A percentile compares a stretch with the other conserved stretches of the same genome.
Evolutionary conservation across 495 filamentous ascomycete genomes (phyloP).

Genomic region (Tuber indicum): DNA sequence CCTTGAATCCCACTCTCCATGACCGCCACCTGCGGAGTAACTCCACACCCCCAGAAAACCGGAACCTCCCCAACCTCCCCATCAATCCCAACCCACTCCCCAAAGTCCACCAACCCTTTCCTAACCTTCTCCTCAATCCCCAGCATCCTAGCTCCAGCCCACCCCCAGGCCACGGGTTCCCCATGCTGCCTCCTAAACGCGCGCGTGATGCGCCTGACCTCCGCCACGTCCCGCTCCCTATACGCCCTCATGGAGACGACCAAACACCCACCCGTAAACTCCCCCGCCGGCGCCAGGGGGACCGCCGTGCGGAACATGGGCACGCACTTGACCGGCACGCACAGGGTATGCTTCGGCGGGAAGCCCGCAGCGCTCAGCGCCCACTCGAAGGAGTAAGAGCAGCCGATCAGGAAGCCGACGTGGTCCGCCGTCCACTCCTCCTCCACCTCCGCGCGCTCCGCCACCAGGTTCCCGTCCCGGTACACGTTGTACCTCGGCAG

Average conservation of each 20-base stretch:
- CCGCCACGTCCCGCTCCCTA: slow-evolving; percentile 45
- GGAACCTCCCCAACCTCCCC: slow-evolving; percentile 47
- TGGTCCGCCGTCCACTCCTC: slow-evolving; percentile 50
- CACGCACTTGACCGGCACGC: slow-evolving; percentile 42
- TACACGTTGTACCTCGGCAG: slow-evolving; percentile 54
- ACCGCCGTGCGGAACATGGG: slow-evolving; percentile 53
- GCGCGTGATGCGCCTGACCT: slow-evolving; percentile 49
- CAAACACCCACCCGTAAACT: slow-evolving; percentile 49
- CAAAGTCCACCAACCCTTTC: slow-evolving; percentile 24
- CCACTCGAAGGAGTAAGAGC: slow-evolving; percentile 53
- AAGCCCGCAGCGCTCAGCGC: slow-evolving; percentile 48
- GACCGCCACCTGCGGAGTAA: slow-evolving; percentile 55
- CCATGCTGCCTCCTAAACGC: slow-evolving; percentile 50
- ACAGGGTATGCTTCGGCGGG: slow-evolving; percentile 45
- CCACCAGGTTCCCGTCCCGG: slow-evolving; percentile 41
- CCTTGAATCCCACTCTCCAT: slow-evolving; percentile 47
- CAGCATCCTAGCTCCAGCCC: slow-evolving; percentile 48
- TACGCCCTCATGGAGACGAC: slow-evolving; percentile 56
- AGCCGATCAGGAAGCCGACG: slow-evolving; percentile 55
- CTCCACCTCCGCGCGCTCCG: slow-evolving; percentile 38
- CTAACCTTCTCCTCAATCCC: slow-evolving; percentile 46
- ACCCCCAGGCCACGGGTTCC: slow-evolving; percentile 57
- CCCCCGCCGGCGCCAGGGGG: slow-evolving; percentile 49
- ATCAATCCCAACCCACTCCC: slow-evolving; percentile 33
- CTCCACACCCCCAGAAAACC: slow-evolving; percentile 56